phyloP scores from a whole-genome alignment of 2,329 filamentous ascomycete genomes.

The Alternaria sp. region DNA sequence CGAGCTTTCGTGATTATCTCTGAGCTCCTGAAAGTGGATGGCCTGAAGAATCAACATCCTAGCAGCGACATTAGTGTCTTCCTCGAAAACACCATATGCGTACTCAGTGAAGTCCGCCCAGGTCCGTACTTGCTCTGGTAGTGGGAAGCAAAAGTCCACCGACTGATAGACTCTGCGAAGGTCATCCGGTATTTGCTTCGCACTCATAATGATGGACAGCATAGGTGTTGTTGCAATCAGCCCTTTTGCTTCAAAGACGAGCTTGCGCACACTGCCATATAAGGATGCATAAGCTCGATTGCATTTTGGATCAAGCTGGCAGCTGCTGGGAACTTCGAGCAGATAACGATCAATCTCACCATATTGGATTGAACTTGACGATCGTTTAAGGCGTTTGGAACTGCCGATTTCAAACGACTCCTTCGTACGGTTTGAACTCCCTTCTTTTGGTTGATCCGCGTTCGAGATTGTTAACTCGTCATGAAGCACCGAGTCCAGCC shows the following conservation, averaged over 20 bases:
- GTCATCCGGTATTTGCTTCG: conserved; percentile 8
- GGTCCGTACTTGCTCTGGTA: conserved; percentile 1
- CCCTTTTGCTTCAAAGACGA: conserved; percentile 9
- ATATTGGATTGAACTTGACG: not conserved
- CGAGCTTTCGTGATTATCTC: not conserved
- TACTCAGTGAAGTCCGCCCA: conserved; percentile 1
- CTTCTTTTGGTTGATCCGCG: not conserved
- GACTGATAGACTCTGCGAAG: conserved; percentile 5
- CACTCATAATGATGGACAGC: conserved; percentile 12
- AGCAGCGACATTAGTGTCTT: not conserved
- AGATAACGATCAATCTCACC: conserved; percentile 12
- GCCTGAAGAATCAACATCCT: conserved; percentile 17
- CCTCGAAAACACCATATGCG: not conserved
- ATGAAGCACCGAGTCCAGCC: not conserved
- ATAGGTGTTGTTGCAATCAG: not conserved
- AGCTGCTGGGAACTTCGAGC: conserved; percentile 3
- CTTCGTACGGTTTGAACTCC: not conserved
- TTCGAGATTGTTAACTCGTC: not conserved
- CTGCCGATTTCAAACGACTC: not conserved
- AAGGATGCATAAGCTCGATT: not conserved
- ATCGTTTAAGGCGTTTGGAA: not conserved
- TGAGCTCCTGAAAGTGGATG: conserved; percentile 15
- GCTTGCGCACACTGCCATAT: not conserved
- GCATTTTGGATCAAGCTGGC: not conserved
- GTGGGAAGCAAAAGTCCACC: not conserved